phyloP scores from a whole-genome alignment of 768 basidiomycete species.

The Amanita phalloides region DNA sequence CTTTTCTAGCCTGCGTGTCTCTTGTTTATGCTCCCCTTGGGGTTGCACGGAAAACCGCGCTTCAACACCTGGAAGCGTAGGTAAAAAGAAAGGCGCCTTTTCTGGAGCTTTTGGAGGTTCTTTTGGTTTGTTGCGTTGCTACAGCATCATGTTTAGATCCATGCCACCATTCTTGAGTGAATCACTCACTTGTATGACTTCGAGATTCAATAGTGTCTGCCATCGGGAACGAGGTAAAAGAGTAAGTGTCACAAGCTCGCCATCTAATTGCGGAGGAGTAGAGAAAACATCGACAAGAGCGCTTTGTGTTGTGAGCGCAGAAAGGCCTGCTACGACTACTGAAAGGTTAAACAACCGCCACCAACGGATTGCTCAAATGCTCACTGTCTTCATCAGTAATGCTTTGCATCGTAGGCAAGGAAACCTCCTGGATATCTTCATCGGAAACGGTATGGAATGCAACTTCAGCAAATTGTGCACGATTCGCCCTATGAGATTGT shows the following conservation, averaged over 20 bases:
- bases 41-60: slow-evolving; percentile 57
- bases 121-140: slow-evolving; percentile 96
- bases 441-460: slow-evolving; percentile 74
- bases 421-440: slow-evolving; percentile 55
- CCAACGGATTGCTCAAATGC: slow-evolving; percentile 6
- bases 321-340: slow-evolving; percentile 61
- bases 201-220: slow-evolving; percentile 95
- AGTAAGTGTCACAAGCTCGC: slow-evolving; percentile 88
- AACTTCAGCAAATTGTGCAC: slow-evolving; percentile 86
- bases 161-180: neutral
- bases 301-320: slow-evolving; percentile 51
- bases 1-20: slow-evolving; percentile 44
- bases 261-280: slow-evolving; percentile 82
- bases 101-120: slow-evolving; percentile 93
- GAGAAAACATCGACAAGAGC: slow-evolving; percentile 60
- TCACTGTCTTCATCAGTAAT: slow-evolving; percentile 71
- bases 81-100: slow-evolving; percentile 94
- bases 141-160: neutral
- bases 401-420: slow-evolving; percentile 80
- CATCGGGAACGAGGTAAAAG: slow-evolving; percentile 86
- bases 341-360: slow-evolving; percentile 4
- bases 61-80: slow-evolving; percentile 83
- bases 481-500: slow-evolving; percentile 67
- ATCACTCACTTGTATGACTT: slow-evolving; percentile 72
- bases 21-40: slow-evolving; percentile 27